Base-by-base conservation (phyloP, 1,284 basidiomycete genomes). In the Mycena citricolor region DNA sequence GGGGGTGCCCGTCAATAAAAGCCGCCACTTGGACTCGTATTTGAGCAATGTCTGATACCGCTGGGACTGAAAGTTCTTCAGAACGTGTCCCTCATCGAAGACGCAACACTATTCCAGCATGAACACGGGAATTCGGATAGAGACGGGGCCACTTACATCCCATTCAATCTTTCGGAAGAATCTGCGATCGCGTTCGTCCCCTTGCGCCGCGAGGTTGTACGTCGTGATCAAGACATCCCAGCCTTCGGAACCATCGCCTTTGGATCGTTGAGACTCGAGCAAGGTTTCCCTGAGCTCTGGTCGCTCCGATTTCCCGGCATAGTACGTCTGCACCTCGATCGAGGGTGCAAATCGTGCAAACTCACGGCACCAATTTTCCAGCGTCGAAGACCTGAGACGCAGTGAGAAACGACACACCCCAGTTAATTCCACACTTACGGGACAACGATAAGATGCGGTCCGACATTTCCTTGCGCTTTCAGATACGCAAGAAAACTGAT, bases 351-450 rank as follows among this genome's bases (percentile, higher is more conserved):
- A 99, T 32, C 83, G 83, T 28, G 83, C 79, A 61, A 99, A 97
- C 66, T 99, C 97, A 52, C 97, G 81, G 62, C 90, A 88, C 97
- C 97, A 99, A 61, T 99, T 99, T 66, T 99, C 97, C 17, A 99
- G 70, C 0, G 94, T 98, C 3, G 95, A 99, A 1, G 94, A 94
- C 12, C 89, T 92, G 54, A 34, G 32, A 32, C 42, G 29, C 21
- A 50, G 26, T 55, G 37, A 25, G 34, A 12, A 51, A 21, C 29
- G 25, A 22, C 14, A 23, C 43, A 37, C 79, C 66, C 4, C 74
- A 24, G 25, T 77, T 61, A 0, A 30, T 32, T 11, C 19, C 16
- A 44, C 38, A 81, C 89, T 58, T 66, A 94, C 88, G 94, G 94
- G 5, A 98, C 97, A 51, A 99, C 83, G 44, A 99, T 78, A 24